phyloP scores from a whole-genome alignment of 768 basidiomycete species.

The Boletus rubropictus region DNA sequence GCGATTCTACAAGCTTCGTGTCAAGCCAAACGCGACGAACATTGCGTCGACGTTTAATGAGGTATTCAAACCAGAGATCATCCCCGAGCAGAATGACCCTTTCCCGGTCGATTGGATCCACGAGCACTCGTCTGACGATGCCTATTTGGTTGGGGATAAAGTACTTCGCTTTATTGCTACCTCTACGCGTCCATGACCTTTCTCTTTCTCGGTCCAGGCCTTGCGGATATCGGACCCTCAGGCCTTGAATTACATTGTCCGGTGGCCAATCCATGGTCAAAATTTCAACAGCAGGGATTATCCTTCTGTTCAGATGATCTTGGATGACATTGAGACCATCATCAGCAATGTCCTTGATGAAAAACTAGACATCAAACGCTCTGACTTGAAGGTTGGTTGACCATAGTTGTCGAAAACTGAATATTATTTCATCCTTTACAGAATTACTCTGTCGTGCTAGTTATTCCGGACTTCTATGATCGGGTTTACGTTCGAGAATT shows the following conservation, averaged over 20 bases:
- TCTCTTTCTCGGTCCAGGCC: conserved; percentile 42
- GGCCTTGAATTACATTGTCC: conserved; percentile 60
- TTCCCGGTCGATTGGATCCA: conserved; percentile 83
- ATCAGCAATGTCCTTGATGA: conserved; percentile 56
- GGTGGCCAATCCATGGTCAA: conserved; percentile 78
- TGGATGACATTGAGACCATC: conserved; percentile 76
- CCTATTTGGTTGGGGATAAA: conserved; percentile 63
- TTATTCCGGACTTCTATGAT: conserved; percentile 91
- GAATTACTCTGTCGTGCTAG: conserved; percentile 83
- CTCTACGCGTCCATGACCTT: conserved; percentile 3
- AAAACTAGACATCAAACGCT: conserved; percentile 46
- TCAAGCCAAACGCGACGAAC: conserved; percentile 61
- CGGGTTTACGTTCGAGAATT: conserved; percentile 77
- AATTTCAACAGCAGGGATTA: conserved; percentile 84
- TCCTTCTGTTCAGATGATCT: conserved; percentile 55
- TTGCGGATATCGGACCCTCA: conserved; percentile 65
- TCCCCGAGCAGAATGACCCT: conserved; percentile 79
- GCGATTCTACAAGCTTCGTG: conserved; percentile 79
- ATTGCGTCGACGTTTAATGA: conserved; percentile 78
- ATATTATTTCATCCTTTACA: conserved; percentile 28
- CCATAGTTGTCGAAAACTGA: background rate
- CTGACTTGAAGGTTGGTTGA: conserved; percentile 54
- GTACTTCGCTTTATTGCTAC: conserved; percentile 31
- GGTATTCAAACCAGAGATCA: conserved; percentile 79
- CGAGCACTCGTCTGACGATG: conserved; percentile 39